These are phyloP conservation scores for Leccinum subfulvum DNA, from an alignment of 1,284 basidiomycete species.

Conservation along the genomic window DNA sequence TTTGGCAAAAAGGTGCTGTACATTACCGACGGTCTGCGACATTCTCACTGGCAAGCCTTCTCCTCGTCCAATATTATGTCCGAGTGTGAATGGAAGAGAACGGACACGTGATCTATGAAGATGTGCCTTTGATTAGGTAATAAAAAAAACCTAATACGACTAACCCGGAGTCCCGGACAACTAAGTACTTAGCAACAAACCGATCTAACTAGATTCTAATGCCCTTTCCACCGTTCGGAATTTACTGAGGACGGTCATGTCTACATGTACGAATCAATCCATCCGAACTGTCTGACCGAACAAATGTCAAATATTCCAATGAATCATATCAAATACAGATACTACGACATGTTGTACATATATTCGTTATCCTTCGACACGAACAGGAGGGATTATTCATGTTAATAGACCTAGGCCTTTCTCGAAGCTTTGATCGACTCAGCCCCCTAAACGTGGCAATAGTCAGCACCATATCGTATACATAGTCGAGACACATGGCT, in stretches of 20 bases:
- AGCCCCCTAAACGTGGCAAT: constrained; percentile 10
- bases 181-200: no score
- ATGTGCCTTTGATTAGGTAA: not conserved
- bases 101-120: constrained; percentile 1
- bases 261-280: not conserved
- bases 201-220: not conserved
- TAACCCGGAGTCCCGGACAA: no score
- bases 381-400: not conserved
- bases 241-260: not conserved
- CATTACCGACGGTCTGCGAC: constrained; percentile 70
- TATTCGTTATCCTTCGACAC: not conserved
- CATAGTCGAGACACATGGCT: not conserved
- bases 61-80: not conserved
- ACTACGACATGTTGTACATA: not conserved
- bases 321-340: constrained; percentile 4
- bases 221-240: not conserved
- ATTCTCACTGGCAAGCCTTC: constrained; percentile 41
- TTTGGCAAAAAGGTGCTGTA: constrained; percentile 32
- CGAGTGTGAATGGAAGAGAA: not conserved
- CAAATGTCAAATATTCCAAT: not conserved
- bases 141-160: not conserved
- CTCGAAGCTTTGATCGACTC: constrained; percentile 7
- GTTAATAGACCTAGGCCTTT: not conserved
- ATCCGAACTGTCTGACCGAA: not conserved
- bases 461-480: not conserved